Evolutionary conservation across 768 basidiomycete species (phyloP), one percentile per base, ranked within the genome.

Genomic region (Filobasidium wieringae): DNA sequence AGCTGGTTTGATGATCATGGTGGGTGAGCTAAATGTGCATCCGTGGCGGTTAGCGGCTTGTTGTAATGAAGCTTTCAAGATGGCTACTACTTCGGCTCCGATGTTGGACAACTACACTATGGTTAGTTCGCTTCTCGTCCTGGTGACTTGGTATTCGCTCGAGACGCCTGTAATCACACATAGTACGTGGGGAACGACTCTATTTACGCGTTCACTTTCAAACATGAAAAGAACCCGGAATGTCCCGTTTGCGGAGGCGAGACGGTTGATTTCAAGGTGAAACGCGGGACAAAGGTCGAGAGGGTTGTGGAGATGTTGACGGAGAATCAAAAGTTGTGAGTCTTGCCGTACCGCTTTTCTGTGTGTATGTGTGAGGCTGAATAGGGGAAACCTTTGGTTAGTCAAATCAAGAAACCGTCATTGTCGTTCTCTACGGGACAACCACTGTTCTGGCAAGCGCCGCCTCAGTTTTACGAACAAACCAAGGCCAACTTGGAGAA

Each of bases 31-130:
- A 14, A 45, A 19, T 37, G 22, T 41, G 11, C 29, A 47, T 41
- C 11, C 39, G 24, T 17, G 55, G 7, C 47, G 32, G 33, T 26
- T 61, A 87, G 93, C 93, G 36, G 87, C 92, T 1, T 97, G 93
- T 76, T 97, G 93, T 69, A 97, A 95, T 67, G 95, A 99, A 75
- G 95, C 95, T 15, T 93, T 99, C 79, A 99, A 99, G 76, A 89
- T 99, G 59, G 92, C 89, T 24, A 97, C 95, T 0, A 88, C 84
- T 63, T 88, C 88, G 24, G 93, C 92, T 0, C 88, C 91, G 4
- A 93, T 84, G 70, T 79, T 99, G 55, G 87, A 93, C 75, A 96
- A 96, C 72, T 99, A 97, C 72, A 95, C 97, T 75, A 75, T 74
- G 72, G 72, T 72, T 34, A 53, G 67, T 64, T 7, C 40, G 12